Base-by-base conservation (phyloP, 148 eudicot species). In the Fagopyrum homotropicum region DNA sequence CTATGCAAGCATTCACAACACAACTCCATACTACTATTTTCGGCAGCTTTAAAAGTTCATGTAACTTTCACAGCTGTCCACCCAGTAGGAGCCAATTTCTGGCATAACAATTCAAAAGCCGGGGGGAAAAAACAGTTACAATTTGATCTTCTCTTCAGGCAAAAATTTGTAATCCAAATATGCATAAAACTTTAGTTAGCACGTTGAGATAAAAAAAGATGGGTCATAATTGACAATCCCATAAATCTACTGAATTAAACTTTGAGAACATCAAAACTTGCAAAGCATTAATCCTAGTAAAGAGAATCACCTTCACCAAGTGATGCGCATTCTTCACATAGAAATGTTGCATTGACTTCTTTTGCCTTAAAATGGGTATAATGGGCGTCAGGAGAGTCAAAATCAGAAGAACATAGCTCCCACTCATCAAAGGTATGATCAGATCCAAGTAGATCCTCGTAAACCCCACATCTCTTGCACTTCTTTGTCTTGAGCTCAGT, bases 401-500 rank as follows among this genome's bases (percentile, higher is more conserved):
- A 95, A 78, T 92, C 90, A 45, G 89, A 80, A 70, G 97, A 86
- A 75, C 98, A 95, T 73, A 95, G 70, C 81, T 90, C 97, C 97
- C 97, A 92, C 75, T 92, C 98, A 80, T 90, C 96, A 80, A 92
- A 90, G 77, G 74, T 77, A 40, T 85, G 89, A 77, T 86, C 87
- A 9, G 82, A 72, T 50, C 75, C 77, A 15, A 95, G 4, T 50
- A 80, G 43, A 75, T 86, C 89, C 75, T 88, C 91, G 64, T 87
- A 92, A 11, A 95, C 45, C 46, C 97, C 96, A 81, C 97, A 95
- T 72, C 97, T 87, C 88, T 95, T 95, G 91, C 98, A 95, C 80
- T 95, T 95, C 52, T 45, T 81, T 81, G 81, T 86, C 29, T 73
- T 30, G 72, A 95, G 82, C 60, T 90, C 87, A 49, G 91, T 90